Conservation (phyloP, 306 rosid genomes). For the Mimosa bimucronata region DNA sequence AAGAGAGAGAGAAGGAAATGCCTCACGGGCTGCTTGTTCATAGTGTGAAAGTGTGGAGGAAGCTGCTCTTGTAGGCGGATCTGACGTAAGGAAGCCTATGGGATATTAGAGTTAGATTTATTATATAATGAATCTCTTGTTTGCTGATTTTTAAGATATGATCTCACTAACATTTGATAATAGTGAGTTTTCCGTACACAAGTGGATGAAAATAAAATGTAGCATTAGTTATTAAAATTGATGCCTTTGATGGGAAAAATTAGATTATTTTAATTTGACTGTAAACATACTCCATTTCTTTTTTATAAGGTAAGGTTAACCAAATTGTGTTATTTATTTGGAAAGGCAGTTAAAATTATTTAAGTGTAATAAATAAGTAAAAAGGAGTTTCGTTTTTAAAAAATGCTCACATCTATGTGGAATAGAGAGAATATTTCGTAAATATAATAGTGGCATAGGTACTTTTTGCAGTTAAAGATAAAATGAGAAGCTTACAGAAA, state of each 20-base stretch:
- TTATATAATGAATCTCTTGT: not conserved
- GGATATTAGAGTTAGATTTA: not conserved
- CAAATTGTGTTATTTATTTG: no score
- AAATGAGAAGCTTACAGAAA: no score
- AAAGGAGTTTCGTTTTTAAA: no score
- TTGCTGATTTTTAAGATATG: not conserved
- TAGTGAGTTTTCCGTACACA: slow-evolving; percentile 5
- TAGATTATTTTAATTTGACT: no score
- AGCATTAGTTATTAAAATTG: not conserved
- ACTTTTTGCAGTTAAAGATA: no score
- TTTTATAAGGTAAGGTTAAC: no score
- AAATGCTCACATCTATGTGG: no score
- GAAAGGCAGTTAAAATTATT: no score
- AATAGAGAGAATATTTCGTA: no score
- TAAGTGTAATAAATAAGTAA: no score
- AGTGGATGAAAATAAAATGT: slow-evolving; percentile 1
- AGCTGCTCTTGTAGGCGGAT: not conserved
- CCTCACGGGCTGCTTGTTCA: not conserved
- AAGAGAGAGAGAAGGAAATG: not conserved
- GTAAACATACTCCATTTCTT: no score
- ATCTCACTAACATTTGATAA: not conserved
- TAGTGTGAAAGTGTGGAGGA: slow-evolving; percentile 17
- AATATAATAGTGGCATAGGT: no score
- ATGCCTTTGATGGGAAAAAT: not conserved
- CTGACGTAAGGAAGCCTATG: not conserved